Conservation (phyloP, 768 basidiomycete species). For the Pulveroboletus sp. region DNA sequence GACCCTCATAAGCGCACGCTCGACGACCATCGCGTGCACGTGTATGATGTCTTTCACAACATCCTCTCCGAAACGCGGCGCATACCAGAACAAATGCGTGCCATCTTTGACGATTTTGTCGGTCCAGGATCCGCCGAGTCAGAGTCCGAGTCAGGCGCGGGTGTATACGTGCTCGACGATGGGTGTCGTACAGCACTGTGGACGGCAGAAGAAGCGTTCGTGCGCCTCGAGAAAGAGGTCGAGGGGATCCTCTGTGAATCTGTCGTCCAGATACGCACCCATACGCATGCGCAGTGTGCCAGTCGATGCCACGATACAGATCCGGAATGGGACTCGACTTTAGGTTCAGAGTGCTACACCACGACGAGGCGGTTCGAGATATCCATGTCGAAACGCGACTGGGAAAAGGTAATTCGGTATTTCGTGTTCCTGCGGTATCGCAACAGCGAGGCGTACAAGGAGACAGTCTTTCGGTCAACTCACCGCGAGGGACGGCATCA, state of each 20-base stretch:
- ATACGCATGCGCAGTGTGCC: background rate
- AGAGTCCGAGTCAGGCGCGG: background rate
- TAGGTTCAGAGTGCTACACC: background rate
- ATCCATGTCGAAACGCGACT: slow-evolving; percentile 19
- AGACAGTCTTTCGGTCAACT: slow-evolving; percentile 33
- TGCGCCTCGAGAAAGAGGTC: slow-evolving; percentile 40
- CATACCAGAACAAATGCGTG: slow-evolving; percentile 30
- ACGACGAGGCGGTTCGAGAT: slow-evolving; percentile 17
- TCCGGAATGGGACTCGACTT: background rate
- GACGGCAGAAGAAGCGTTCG: slow-evolving; percentile 43
- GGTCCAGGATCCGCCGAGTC: background rate
- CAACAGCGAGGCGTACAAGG: slow-evolving; percentile 45
- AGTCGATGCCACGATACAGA: too few relatives aligned
- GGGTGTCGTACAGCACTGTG: slow-evolving; percentile 36
- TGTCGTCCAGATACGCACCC: slow-evolving; percentile 31
- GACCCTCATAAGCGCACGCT: slow-evolving; percentile 28
- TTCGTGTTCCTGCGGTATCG: slow-evolving; percentile 56
- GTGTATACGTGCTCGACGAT: slow-evolving; percentile 28
- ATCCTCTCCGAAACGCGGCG: slow-evolving; percentile 43
- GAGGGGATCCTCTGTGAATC: slow-evolving; percentile 38
- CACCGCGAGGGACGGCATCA: slow-evolving; percentile 18
- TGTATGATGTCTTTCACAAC: slow-evolving; percentile 52
- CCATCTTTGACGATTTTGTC: slow-evolving; percentile 45
- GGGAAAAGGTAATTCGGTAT: slow-evolving; percentile 45
- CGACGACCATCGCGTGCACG: slow-evolving; percentile 42